Conservation (phyloP, 1,284 basidiomycete genomes). For the Ceratobasidium sp. region DNA sequence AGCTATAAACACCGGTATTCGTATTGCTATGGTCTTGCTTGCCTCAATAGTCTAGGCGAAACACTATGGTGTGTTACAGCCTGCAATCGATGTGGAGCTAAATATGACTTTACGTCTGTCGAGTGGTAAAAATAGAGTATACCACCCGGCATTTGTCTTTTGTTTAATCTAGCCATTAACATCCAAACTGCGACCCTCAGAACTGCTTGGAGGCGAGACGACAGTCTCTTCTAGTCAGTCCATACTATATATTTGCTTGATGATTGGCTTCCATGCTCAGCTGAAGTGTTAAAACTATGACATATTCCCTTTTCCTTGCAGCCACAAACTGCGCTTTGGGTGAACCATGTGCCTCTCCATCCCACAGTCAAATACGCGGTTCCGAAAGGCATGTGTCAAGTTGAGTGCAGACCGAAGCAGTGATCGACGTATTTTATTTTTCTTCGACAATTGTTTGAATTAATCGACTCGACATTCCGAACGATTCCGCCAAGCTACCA, state of each 20-base stretch:
- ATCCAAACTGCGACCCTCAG: no score
- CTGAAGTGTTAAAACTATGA: background rate
- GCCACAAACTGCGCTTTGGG: background rate
- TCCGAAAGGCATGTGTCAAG: background rate
- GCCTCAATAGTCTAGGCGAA: no score
- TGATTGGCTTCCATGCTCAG: background rate
- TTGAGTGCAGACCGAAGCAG: background rate
- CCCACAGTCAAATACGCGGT: background rate
- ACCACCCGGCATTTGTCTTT: background rate
- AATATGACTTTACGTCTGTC: background rate
- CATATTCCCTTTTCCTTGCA: background rate
- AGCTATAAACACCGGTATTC: conserved; percentile 17
- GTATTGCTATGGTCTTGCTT: background rate
- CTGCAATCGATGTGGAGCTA: background rate
- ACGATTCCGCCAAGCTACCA: background rate
- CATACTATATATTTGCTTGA: background rate
- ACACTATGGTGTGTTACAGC: background rate
- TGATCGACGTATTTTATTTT: conserved; percentile 1
- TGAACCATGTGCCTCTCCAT: background rate
- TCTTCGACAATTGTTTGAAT: background rate
- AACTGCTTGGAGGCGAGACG: background rate
- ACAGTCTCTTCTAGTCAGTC: background rate
- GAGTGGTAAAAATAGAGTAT: background rate
- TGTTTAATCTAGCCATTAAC: background rate
- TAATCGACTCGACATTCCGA: background rate